These are phyloP conservation scores for Limonium bicolor DNA, from an alignment of 148 eudicot genomes.

Conservation along the genomic window DNA sequence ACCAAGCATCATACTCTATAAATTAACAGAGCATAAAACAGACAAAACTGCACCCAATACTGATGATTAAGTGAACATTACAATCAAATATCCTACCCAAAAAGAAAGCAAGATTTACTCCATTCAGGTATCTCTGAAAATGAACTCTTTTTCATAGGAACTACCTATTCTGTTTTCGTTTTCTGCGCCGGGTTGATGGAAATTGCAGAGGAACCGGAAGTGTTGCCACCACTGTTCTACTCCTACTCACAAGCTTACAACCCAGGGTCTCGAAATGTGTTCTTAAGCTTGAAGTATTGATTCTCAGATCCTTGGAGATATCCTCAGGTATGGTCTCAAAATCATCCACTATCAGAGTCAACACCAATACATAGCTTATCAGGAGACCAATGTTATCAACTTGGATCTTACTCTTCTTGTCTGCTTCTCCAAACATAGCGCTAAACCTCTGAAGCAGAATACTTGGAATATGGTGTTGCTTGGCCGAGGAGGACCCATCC, in stretches of 20 bases:
- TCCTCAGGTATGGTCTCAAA: conserved; percentile 48
- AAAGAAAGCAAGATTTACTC: no score
- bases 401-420: conserved; percentile 27
- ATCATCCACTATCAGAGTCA: conserved; percentile 52
- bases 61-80: no score
- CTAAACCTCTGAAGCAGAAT: conserved; percentile 49
- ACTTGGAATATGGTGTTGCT: conserved; percentile 43
- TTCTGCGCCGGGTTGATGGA: conserved; percentile 17
- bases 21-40: no score
- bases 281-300: conserved; percentile 22
- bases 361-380: conserved; percentile 59
- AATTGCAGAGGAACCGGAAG: conserved; percentile 68
- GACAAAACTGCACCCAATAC: no score
- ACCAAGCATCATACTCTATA: no score
- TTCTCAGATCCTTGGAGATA: conserved; percentile 67
- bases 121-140: no score
- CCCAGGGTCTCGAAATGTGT: conserved; percentile 44
- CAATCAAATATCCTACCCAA: no score
- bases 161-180: no score
- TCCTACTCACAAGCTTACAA: conserved; percentile 39
- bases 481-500: conserved; percentile 34
- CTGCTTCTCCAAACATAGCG: conserved; percentile 36
- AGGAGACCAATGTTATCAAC: conserved; percentile 53
- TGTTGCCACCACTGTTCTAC: conserved; percentile 19
- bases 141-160: no score